phyloP scores from a whole-genome alignment of 495 filamentous ascomycete species.

The Symbiotaphrina buchneri region DNA sequence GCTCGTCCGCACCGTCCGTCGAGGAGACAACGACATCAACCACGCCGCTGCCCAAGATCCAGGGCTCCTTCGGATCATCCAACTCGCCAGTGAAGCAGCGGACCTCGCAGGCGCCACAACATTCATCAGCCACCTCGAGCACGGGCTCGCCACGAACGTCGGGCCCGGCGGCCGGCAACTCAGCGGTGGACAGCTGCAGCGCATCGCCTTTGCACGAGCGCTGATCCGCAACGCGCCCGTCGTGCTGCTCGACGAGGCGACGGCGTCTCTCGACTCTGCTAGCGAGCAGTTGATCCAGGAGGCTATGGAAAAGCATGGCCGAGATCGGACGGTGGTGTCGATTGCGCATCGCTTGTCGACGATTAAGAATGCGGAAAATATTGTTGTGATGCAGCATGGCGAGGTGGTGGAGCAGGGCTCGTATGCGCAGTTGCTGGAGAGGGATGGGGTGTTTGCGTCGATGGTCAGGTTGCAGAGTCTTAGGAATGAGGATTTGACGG shows the following conservation, averaged over 20 bases:
- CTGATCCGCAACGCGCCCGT: constrained; percentile 60
- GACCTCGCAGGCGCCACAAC: constrained; percentile 15
- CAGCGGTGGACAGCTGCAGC: constrained; percentile 39
- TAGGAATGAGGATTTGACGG: too few relatives aligned
- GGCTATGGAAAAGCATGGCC: constrained; percentile 18
- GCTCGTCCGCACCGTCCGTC: constrained; percentile 5
- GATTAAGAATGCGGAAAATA: constrained; percentile 24
- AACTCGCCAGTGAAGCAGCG: constrained; percentile 13
- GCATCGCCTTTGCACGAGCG: constrained; percentile 41
- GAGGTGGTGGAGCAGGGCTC: constrained; percentile 23
- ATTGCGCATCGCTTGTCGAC: constrained; percentile 38
- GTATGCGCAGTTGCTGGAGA: constrained; percentile 20
- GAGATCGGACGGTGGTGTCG: constrained; percentile 14
- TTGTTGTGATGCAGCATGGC: constrained; percentile 27
- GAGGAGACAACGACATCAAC: neutral
- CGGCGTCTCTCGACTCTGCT: constrained; percentile 53
- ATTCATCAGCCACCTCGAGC: constrained; percentile 11
- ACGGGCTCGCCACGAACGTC: constrained; percentile 23
- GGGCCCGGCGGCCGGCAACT: constrained; percentile 33
- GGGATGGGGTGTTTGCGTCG: too few relatives aligned
- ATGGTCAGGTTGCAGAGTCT: too few relatives aligned
- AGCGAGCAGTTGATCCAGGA: constrained; percentile 40
- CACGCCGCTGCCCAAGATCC: constrained; percentile 3
- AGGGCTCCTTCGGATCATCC: constrained; percentile 9
- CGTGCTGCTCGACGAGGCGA: constrained; percentile 69